Conservation (phyloP, 176 grass and related monocot genomes). For the Avena insularis region DNA sequence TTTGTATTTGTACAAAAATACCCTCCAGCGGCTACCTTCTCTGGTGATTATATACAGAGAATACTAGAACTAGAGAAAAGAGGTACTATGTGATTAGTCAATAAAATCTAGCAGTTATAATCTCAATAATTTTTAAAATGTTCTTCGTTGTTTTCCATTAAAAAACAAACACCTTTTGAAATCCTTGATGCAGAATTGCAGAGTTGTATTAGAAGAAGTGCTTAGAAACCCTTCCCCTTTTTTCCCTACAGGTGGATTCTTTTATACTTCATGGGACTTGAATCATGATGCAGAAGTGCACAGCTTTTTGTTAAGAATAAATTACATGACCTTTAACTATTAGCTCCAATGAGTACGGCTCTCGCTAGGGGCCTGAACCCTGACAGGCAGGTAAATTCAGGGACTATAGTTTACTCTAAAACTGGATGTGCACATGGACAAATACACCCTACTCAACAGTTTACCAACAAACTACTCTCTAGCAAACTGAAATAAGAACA, state of each 20-base stretch:
- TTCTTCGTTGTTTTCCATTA: background rate
- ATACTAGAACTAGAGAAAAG: background rate
- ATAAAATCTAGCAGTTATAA: background rate
- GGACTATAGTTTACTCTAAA: background rate
- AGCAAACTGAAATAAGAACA: slow-evolving; percentile 6
- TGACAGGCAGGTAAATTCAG: slow-evolving; percentile 20
- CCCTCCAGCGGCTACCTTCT: background rate
- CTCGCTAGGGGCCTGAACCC: background rate
- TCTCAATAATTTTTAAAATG: background rate
- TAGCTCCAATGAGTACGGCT: background rate
- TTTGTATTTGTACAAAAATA: background rate
- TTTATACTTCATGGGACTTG: background rate
- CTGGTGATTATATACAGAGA: background rate
- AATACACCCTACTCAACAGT: background rate
- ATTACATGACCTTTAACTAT: background rate
- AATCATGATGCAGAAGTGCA: slow-evolving; percentile 1
- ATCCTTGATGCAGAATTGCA: background rate
- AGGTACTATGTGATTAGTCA: background rate
- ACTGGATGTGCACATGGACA: background rate
- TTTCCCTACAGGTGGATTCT: background rate
- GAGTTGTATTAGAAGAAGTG: background rate
- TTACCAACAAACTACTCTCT: slow-evolving; percentile 13
- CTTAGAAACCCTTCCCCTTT: background rate
- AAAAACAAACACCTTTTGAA: slow-evolving; percentile 15
- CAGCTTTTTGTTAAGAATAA: background rate